Percentiles rank a stretch among this genome's conserved stretches.
phyloP scores from a whole-genome alignment of 441 rosid genomes.

The Theobroma grandiflorum region DNA sequence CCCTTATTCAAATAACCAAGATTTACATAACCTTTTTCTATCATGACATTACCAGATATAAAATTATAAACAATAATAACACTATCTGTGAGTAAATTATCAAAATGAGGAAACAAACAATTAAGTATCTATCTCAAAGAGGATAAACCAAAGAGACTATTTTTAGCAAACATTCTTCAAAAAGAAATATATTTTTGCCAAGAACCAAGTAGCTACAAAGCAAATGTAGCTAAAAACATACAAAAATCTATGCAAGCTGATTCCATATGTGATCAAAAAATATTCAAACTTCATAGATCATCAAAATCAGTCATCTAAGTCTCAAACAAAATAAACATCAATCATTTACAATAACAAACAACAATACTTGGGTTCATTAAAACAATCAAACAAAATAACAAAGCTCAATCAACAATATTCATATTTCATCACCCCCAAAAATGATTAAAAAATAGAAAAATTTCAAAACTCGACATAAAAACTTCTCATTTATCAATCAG shows the following conservation, averaged over 20 bases:
- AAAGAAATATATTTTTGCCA: slow-evolving; percentile 12
- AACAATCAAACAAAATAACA: slow-evolving; percentile 19
- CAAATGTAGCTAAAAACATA: slow-evolving; percentile 40
- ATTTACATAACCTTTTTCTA: slow-evolving; percentile 12
- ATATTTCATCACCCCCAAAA: slow-evolving; percentile 14
- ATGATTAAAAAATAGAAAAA: not conserved
- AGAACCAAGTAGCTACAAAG: slow-evolving; percentile 24
- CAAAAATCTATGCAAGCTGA: slow-evolving; percentile 22
- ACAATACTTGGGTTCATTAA: not conserved
- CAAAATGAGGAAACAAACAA: slow-evolving; percentile 10
- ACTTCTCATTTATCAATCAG: slow-evolving; percentile 1
- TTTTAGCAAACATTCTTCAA: slow-evolving; percentile 17
- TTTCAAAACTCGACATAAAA: not conserved
- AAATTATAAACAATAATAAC: slow-evolving; percentile 17
- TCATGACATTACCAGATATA: slow-evolving; percentile 13
- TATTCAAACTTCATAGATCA: slow-evolving; percentile 11
- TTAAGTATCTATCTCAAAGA: slow-evolving; percentile 15
- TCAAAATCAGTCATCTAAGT: slow-evolving; percentile 12
- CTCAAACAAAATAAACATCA: slow-evolving; percentile 18
- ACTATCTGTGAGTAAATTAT: slow-evolving; percentile 18
- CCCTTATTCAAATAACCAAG: slow-evolving; percentile 15
- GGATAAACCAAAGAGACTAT: slow-evolving; percentile 22
- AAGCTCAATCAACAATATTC: slow-evolving; percentile 5
- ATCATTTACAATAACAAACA: not conserved
- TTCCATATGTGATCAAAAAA: slow-evolving; percentile 27